Conservation (phyloP, 83 land plant species). For the Larix sibirica region DNA sequence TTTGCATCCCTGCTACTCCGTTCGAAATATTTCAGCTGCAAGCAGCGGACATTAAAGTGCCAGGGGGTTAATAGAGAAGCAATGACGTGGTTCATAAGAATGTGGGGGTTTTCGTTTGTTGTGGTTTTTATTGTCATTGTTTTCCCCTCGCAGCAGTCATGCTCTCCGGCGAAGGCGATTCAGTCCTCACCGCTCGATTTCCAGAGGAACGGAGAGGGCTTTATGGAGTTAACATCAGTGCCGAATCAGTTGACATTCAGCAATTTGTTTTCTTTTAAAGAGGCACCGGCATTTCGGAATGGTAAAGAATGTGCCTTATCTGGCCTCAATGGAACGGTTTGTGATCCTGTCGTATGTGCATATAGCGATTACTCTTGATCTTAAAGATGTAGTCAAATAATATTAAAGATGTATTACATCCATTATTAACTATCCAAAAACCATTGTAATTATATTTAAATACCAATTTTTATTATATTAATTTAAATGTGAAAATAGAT, state of each 20-base stretch:
- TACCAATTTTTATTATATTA: too few species aligned
- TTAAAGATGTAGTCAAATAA: too few species aligned
- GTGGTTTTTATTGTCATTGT: conserved; percentile 49
- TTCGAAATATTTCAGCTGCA: not conserved
- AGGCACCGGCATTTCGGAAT: conserved; percentile 43
- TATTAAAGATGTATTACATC: too few species aligned
- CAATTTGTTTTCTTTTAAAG: conserved; percentile 30
- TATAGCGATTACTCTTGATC: conserved; percentile 71
- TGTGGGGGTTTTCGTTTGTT: conserved; percentile 54
- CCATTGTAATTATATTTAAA: too few species aligned
- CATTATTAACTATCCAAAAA: too few species aligned
- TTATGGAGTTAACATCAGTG: conserved; percentile 15
- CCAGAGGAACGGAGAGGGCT: not conserved
- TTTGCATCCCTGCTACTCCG: conserved; percentile 1
- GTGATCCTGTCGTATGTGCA: conserved; percentile 62
- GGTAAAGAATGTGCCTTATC: conserved; percentile 33
- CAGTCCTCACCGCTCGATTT: conserved; percentile 45
- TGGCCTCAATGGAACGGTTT: conserved; percentile 13
- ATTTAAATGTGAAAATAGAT: too few species aligned
- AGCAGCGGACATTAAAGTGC: not conserved
- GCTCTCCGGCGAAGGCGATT: conserved; percentile 77
- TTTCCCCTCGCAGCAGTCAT: conserved; percentile 63
- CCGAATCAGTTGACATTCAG: conserved; percentile 7
- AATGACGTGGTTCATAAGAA: conserved; percentile 46
- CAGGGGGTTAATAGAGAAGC: not conserved